These are phyloP conservation scores for Penicillium occitanis DNA, from an alignment of 2,329 filamentous ascomycete species.

Conservation along the genomic window DNA sequence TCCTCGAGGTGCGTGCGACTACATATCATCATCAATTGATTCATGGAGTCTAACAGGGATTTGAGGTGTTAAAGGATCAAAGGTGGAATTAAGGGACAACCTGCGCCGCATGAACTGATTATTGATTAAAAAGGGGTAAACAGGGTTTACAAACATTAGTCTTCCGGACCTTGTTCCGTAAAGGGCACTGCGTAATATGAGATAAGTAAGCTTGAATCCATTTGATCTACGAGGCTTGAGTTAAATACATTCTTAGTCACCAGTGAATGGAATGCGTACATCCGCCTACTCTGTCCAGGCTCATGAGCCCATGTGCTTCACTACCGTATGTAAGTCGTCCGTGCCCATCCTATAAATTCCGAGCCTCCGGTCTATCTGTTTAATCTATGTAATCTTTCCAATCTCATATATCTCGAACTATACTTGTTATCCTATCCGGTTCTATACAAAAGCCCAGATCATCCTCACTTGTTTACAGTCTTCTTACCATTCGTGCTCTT, in stretches of 20 bases:
- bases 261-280: not conserved
- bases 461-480: not conserved
- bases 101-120: not conserved
- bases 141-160: not conserved
- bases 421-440: not conserved
- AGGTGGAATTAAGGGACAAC: not conserved
- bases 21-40: not conserved
- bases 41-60: not conserved
- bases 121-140: not conserved
- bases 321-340: not conserved
- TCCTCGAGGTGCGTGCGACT: not conserved
- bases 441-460: not conserved
- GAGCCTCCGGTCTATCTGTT: not conserved
- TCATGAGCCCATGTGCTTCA: not conserved
- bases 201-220: not conserved
- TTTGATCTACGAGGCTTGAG: not conserved
- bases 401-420: not conserved
- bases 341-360: not conserved
- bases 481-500: not conserved
- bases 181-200: not conserved
- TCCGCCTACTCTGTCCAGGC: not conserved
- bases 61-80: not conserved
- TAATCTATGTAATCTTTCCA: not conserved
- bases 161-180: not conserved
- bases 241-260: not conserved